These are phyloP conservation scores for Eimeria necatrix DNA, from an alignment of 169 alveolate genomes.

Conservation along the genomic window DNA sequence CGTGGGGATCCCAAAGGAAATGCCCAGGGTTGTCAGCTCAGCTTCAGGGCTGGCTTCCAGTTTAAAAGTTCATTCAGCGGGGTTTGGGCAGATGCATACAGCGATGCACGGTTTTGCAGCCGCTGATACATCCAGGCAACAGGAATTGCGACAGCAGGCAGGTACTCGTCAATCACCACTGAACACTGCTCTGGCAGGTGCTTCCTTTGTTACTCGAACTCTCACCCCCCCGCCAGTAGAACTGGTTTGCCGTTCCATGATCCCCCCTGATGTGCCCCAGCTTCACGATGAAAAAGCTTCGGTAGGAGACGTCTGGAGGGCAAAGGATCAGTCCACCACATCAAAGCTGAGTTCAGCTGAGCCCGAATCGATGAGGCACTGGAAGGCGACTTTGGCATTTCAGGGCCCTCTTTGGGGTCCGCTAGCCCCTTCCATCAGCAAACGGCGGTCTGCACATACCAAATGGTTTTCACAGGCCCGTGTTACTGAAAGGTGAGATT, in stretches of 20 bases:
- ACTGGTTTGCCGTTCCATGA: background rate
- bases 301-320: background rate
- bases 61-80: constrained; percentile 17
- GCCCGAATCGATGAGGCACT: background rate
- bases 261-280: background rate
- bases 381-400: background rate
- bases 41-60: background rate
- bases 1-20: constrained; percentile 8
- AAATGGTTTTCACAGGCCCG: constrained; percentile 75
- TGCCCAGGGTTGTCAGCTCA: constrained; percentile 17
- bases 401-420: constrained; percentile 56
- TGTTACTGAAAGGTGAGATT: constrained; percentile 68
- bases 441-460: constrained; percentile 56
- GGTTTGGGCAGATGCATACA: constrained; percentile 25
- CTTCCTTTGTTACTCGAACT: background rate
- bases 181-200: background rate
- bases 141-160: constrained; percentile 12
- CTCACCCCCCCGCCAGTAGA: constrained; percentile 23
- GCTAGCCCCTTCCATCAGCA: constrained; percentile 59
- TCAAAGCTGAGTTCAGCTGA: background rate
- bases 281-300: background rate
- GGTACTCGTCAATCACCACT: constrained; percentile 2
- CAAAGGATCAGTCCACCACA: background rate
- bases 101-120: background rate
- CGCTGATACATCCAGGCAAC: constrained; percentile 1